Evolutionary conservation across 805 yeast species (phyloP).

Genomic region (Suhomyces faveliae): DNA sequence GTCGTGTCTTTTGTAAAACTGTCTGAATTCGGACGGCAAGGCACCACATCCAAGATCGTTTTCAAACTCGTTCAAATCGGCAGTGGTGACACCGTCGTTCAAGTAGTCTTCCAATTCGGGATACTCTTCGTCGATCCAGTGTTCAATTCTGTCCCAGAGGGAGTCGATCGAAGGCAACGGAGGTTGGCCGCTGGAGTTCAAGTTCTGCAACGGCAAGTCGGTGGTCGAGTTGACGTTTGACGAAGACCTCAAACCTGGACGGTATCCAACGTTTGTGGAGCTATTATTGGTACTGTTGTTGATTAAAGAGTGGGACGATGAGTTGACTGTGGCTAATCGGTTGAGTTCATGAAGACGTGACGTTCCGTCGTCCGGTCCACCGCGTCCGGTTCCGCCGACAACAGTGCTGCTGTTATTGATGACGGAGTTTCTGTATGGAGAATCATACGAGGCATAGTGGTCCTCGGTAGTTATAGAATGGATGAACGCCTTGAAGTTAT

Average conservation of each 20-base stretch:
- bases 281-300: conserved; percentile 14
- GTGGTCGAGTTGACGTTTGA: conserved; percentile 37
- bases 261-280: conserved; percentile 30
- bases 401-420: conserved; percentile 9
- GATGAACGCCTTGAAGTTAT: conserved; percentile 32
- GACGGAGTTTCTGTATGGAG: conserved; percentile 28
- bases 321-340: conserved; percentile 20
- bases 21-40: conserved; percentile 45
- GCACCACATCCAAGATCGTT: conserved; percentile 43
- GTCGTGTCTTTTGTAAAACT: conserved; percentile 45
- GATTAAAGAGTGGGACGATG: conserved; percentile 30
- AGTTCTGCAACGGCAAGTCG: conserved; percentile 45
- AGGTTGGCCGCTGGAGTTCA: conserved; percentile 46
- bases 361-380: conserved; percentile 18
- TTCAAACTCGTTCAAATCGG: conserved; percentile 47
- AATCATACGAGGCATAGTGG: conserved; percentile 56
- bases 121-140: conserved; percentile 45
- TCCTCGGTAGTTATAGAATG: conserved; percentile 57
- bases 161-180: conserved; percentile 46
- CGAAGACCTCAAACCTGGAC: conserved; percentile 46
- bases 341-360: conserved; percentile 39
- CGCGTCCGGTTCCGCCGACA: conserved; percentile 11
- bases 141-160: conserved; percentile 43
- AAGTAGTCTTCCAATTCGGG: conserved; percentile 45
- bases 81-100: conserved; percentile 44